Base-by-base conservation (phyloP, 768 basidiomycete genomes). In the Hygrophoropsis aurantiaca region DNA sequence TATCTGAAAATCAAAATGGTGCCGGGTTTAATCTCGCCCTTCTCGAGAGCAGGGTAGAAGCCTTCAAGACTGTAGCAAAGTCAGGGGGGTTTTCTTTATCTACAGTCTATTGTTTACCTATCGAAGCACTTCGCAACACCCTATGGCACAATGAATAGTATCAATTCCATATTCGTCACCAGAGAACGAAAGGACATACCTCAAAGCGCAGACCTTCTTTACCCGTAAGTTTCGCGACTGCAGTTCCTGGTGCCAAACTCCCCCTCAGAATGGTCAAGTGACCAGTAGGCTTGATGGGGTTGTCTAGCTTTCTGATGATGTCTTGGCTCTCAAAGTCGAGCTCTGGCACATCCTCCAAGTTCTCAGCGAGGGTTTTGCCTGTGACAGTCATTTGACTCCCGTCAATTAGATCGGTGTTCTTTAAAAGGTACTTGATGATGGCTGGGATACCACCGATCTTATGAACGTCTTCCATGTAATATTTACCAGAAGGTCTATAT, bases 141-240 rank as follows among this genome's bases (percentile, higher is more conserved):
- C 82, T 88, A 34, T 33, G 32, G 24, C 23, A 38, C 40, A 20
- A 35, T 11, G 23, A 44, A 37, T 34, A 44, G 25, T 23, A 38
- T 35, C 25, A 25, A 40, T 47, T 13, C 13, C 23, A 55, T 46
- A 30, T 37, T 23, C 13, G 27, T 19, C 32, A 34, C 19, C 15
- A 6, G 24, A 20, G 27, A 20, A 24, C n/a, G 11, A 37, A 34
- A 34, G 41, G 50, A 49, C 70, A 36, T 38, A 87, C 88, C 74
- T 90, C 87, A 54, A 97, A 97, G 18, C 70, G 75, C 42, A 81
- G 65, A 4, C 94, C 94, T 68, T 97, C 94, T 67, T 94, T 94
- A 11, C 94, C 93, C 5, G 94, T 95, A 52, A 97, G 72, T 68
- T 97, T 97, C 13, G 92, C 90, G 16, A 97, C 93, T 23, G 91